Percentiles rank a stretch among this genome's conserved stretches.
phyloP scores from a whole-genome alignment of 768 basidiomycete species.

The Leccinum subtestaceum region DNA sequence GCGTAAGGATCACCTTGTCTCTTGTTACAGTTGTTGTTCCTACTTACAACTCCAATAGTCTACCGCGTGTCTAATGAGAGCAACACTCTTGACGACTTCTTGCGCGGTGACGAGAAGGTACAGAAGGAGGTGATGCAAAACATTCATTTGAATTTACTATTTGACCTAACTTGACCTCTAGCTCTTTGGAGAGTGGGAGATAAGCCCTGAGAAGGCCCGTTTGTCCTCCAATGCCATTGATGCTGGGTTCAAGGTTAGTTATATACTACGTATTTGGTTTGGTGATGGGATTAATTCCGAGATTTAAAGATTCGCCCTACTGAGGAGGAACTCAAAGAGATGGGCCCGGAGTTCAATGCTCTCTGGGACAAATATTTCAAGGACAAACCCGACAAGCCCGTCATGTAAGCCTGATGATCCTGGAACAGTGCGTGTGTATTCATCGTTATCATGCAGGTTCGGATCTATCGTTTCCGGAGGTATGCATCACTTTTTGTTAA shows the following conservation, averaged over 20 bases:
- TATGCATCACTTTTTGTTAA: slow-evolving; percentile 14
- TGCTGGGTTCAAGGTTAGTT: slow-evolving; percentile 64
- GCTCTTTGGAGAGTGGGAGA: slow-evolving; percentile 64
- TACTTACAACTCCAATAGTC: slow-evolving; percentile 35
- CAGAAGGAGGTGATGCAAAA: slow-evolving; percentile 46
- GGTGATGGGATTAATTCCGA: neutral
- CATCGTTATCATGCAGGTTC: slow-evolving; percentile 38
- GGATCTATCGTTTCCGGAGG: slow-evolving; percentile 65
- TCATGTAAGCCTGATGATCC: slow-evolving; percentile 45
- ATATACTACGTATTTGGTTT: neutral
- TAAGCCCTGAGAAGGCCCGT: slow-evolving; percentile 63
- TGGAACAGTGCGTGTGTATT: neutral
- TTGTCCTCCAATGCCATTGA: slow-evolving; percentile 71
- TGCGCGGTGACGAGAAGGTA: slow-evolving; percentile 59
- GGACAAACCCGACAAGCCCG: slow-evolving; percentile 78
- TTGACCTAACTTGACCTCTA: slow-evolving; percentile 13
- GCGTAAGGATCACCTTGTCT: slow-evolving; percentile 34
- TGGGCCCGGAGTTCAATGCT: slow-evolving; percentile 74
- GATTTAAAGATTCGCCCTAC: slow-evolving; percentile 60
- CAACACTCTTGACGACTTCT: slow-evolving; percentile 63
- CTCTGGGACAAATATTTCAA: slow-evolving; percentile 72
- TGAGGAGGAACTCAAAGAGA: slow-evolving; percentile 66
- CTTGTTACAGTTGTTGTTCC: neutral
- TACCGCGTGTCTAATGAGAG: slow-evolving; percentile 67
- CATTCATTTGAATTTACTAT: neutral